Conservation (phyloP, 768 basidiomycete species). For the Suillus americanus region DNA sequence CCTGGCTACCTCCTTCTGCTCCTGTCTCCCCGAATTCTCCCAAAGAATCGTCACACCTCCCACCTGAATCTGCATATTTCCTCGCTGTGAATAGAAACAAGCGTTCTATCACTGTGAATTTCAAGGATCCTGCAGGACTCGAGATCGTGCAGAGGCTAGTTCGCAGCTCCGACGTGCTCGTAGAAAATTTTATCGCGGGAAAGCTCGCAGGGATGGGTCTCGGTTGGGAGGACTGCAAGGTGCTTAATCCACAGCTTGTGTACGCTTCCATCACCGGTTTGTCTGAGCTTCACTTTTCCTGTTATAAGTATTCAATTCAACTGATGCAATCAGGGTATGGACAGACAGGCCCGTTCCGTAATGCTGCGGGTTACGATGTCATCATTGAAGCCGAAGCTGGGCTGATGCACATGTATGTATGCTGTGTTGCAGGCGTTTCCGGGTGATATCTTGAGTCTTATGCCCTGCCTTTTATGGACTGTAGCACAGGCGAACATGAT, state of each 20-base stretch:
- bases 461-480: conserved; percentile 10
- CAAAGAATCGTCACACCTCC: conserved; percentile 58
- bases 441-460: conserved; percentile 13
- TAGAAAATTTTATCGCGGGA: conserved; percentile 86
- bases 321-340: conserved; percentile 56
- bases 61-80: conserved; percentile 93
- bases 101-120: conserved; percentile 84
- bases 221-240: conserved; percentile 78
- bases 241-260: conserved; percentile 77
- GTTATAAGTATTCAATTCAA: conserved; percentile 2
- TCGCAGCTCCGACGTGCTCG: conserved; percentile 75
- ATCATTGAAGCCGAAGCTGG: conserved; percentile 89
- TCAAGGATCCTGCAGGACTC: conserved; percentile 77
- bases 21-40: conserved; percentile 49
- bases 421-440: conserved; percentile 10
- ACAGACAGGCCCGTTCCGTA: conserved; percentile 86
- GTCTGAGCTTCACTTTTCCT: conserved; percentile 15
- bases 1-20: conserved; percentile 66
- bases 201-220: conserved; percentile 85
- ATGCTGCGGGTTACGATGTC: conserved; percentile 87
- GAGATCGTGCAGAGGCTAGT: conserved; percentile 74
- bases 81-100: conserved; percentile 88
- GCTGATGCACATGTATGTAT: conserved; percentile 84
- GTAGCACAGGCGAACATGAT: conserved; percentile 84
- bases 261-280: conserved; percentile 89